These are phyloP conservation scores for Colletotrichum sp. DNA, from an alignment of 2,329 filamentous ascomycete species.

Conservation along the genomic window DNA sequence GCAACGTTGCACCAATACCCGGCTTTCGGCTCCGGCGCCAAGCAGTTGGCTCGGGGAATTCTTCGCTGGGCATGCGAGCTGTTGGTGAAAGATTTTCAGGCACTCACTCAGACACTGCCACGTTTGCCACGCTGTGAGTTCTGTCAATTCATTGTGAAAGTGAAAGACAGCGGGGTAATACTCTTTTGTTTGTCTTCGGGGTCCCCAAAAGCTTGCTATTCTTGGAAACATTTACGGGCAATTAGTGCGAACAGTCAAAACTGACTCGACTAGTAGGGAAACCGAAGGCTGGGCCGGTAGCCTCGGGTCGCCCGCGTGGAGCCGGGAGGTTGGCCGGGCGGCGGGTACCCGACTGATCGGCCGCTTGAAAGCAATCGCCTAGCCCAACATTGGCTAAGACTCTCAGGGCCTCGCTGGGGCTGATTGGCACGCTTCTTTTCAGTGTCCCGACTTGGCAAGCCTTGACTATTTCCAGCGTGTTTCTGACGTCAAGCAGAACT, in stretches of 20 bases:
- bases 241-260: not conserved
- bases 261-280: not conserved
- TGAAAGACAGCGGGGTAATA: not conserved
- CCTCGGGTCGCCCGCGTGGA: not conserved
- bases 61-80: not conserved
- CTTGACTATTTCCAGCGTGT: not conserved
- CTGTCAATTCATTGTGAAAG: not conserved
- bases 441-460: not conserved
- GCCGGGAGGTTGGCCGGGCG: not conserved
- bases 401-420: not conserved
- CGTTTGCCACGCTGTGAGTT: not conserved
- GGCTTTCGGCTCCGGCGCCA: not conserved
- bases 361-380: not conserved
- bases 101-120: not conserved
- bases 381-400: not conserved
- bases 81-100: not conserved
- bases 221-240: not conserved
- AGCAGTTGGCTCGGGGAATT: not conserved
- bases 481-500: not conserved
- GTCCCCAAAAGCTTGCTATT: not conserved
- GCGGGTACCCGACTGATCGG: not conserved
- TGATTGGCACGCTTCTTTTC: not conserved
- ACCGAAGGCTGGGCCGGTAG: not conserved
- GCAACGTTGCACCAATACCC: not conserved
- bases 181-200: not conserved